Evolutionary conservation across 2,329 filamentous ascomycete genomes (phyloP).

Genomic region (Apiospora koreana): DNA sequence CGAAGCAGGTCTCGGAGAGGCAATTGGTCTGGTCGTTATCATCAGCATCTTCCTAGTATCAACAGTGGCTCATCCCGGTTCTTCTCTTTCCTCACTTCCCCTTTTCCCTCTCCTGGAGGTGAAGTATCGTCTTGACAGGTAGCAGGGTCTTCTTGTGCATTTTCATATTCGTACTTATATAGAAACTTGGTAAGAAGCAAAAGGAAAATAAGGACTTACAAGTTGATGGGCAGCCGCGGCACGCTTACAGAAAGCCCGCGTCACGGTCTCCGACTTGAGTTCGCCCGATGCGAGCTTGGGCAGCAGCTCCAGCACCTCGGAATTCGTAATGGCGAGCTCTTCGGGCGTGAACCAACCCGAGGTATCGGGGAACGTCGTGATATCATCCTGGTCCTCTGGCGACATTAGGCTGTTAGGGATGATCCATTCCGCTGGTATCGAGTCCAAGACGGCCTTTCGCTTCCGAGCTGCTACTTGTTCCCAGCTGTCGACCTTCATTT

Average conservation of each 20-base stretch:
- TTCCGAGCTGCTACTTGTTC: slow-evolving; percentile 44
- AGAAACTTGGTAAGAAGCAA: background rate
- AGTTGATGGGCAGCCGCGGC: slow-evolving; percentile 40
- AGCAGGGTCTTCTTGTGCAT: background rate
- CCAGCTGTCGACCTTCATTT: slow-evolving; percentile 32
- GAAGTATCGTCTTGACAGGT: background rate
- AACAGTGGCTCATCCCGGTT: too few relatives aligned
- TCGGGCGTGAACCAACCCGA: slow-evolving; percentile 60
- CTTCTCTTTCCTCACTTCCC: background rate
- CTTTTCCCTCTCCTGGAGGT: background rate
- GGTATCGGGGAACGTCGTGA: slow-evolving; percentile 54
- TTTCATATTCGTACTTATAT: background rate
- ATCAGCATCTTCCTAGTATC: background rate
- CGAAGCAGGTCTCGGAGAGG: slow-evolving; percentile 56
- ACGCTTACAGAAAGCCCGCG: slow-evolving; percentile 40
- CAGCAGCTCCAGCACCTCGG: slow-evolving; percentile 34
- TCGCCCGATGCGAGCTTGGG: slow-evolving; percentile 36
- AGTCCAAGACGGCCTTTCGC: slow-evolving; percentile 41
- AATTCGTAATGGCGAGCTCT: slow-evolving; percentile 40
- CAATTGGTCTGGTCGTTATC: slow-evolving; percentile 43
- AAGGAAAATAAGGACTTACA: slow-evolving; percentile 19
- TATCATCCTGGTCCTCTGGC: slow-evolving; percentile 52
- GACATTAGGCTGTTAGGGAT: slow-evolving; percentile 56
- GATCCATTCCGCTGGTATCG: slow-evolving; percentile 60
- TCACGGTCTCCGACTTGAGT: slow-evolving; percentile 37